These are phyloP conservation scores for Cercospora sesami DNA, from an alignment of 2,329 filamentous ascomycete species.

Conservation along the genomic window DNA sequence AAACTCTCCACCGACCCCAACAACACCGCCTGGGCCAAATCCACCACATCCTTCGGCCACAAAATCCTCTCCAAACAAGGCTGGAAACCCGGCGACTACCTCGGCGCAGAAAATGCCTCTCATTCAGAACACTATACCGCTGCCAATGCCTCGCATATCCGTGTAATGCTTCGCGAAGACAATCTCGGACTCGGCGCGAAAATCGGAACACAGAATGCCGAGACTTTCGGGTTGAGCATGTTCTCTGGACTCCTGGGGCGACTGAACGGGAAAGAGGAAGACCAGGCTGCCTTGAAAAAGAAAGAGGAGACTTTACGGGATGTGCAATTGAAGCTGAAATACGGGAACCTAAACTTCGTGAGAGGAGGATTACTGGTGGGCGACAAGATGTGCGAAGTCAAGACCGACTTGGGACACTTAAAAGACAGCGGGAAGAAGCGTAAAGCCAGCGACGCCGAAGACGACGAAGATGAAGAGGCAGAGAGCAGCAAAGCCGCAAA, in stretches of 20 bases:
- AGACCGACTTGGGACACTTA: constrained; percentile 25
- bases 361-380: constrained; percentile 72
- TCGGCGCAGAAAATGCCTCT: constrained; percentile 74
- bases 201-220: constrained; percentile 64
- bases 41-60: constrained; percentile 81
- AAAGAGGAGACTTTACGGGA: constrained; percentile 64
- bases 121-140: constrained; percentile 76
- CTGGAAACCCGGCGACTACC: constrained; percentile 80
- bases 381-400: constrained; percentile 52
- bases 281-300: constrained; percentile 70
- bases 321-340: constrained; percentile 70
- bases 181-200: constrained; percentile 86
- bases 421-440: constrained; percentile 49
- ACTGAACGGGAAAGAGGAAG: constrained; percentile 76
- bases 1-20: constrained; percentile 92
- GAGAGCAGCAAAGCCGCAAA: constrained; percentile 30
- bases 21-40: constrained; percentile 88
- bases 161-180: constrained; percentile 83
- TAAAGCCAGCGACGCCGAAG: constrained; percentile 21
- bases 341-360: constrained; percentile 82
- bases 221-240: constrained; percentile 80
- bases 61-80: constrained; percentile 84
- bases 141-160: constrained; percentile 81
- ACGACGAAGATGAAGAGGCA: constrained; percentile 27
- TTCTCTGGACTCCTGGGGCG: constrained; percentile 84